A percentile compares a stretch with the other conserved stretches of the same genome.
These are phyloP conservation scores for Coprinopsis strossmayeri DNA, from an alignment of 768 basidiomycete genomes.

Conservation along the genomic window DNA sequence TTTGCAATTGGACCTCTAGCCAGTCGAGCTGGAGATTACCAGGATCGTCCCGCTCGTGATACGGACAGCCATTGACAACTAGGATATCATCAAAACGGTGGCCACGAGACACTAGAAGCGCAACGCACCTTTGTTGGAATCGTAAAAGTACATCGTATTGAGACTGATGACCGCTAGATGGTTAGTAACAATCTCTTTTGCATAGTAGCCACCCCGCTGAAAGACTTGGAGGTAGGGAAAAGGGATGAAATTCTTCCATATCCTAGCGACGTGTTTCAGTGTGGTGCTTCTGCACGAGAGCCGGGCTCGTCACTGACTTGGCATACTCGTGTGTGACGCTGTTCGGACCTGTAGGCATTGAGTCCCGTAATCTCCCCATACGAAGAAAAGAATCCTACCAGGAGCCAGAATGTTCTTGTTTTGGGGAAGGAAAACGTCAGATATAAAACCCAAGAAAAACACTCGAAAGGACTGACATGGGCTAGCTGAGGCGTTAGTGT, in stretches of 20 bases:
- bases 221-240: constrained; percentile 75
- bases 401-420: constrained; percentile 58
- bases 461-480: constrained; percentile 8
- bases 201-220: constrained; percentile 81
- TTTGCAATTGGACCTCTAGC: constrained; percentile 78
- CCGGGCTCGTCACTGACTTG: constrained; percentile 38
- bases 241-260: constrained; percentile 81
- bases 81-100: constrained; percentile 12
- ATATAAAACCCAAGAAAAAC: background rate
- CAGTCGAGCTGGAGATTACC: constrained; percentile 86
- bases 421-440: constrained; percentile 18
- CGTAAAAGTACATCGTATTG: constrained; percentile 90
- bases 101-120: constrained; percentile 3
- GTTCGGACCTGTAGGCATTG: constrained; percentile 71
- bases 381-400: too few species aligned
- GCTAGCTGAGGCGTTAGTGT: constrained; percentile 8
- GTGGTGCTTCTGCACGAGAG: background rate
- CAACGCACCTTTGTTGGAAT: constrained; percentile 72
- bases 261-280: constrained; percentile 33
- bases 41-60: constrained; percentile 62
- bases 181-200: constrained; percentile 72
- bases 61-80: constrained; percentile 76
- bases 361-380: too few species aligned
- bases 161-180: constrained; percentile 74
- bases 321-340: constrained; percentile 61